A percentile compares a stretch with the other conserved stretches of the same genome.
Conservation (phyloP, 805 yeast species). For the Hanseniaspora jakobsenii region DNA sequence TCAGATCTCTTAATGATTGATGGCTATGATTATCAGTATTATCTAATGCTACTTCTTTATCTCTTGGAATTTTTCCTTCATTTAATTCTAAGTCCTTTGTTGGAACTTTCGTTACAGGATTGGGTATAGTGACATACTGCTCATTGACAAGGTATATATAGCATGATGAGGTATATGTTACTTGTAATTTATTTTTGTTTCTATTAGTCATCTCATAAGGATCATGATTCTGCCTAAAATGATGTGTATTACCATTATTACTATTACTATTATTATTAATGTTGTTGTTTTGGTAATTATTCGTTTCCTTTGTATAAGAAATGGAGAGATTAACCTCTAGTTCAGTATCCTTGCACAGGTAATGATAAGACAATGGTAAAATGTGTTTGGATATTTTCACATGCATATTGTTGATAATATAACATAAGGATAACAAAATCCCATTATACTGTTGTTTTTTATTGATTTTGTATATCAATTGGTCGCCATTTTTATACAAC, state of each 20-base stretch:
- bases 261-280: too few species aligned
- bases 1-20: too few species aligned
- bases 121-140: not conserved
- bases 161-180: conserved; percentile 9
- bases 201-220: too few species aligned
- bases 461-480: conserved; percentile 2
- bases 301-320: too few species aligned
- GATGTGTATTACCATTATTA: too few species aligned
- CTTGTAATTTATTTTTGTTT: not conserved
- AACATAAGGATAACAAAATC: not conserved
- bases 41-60: too few species aligned
- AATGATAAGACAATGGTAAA: not conserved
- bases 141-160: conserved; percentile 12
- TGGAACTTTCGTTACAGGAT: too few species aligned
- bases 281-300: too few species aligned
- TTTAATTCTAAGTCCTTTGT: too few species aligned
- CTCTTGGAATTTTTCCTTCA: too few species aligned
- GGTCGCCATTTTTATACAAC: not conserved
- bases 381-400: not conserved
- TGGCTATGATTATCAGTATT: too few species aligned
- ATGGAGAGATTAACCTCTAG: not conserved
- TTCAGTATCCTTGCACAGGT: conserved; percentile 2
- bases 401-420: not conserved
- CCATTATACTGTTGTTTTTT: conserved; percentile 11
- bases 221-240: too few species aligned